Base-by-base conservation (phyloP, 129 eudicot genomes). In the Cynara cardunculus region DNA sequence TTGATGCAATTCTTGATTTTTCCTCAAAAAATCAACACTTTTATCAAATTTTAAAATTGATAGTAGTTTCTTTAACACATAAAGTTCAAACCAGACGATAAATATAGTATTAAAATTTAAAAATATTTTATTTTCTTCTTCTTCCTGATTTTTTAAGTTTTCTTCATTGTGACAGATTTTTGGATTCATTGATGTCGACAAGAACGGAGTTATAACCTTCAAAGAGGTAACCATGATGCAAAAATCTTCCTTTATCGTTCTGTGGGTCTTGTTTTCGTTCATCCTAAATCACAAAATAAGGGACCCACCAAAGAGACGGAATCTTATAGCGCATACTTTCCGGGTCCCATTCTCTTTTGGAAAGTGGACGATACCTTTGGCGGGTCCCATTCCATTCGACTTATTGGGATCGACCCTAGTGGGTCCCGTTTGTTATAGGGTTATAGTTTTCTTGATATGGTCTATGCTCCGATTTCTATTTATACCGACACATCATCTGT, bases 171-270 rank as follows among this genome's bases (percentile, higher is more conserved):
- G 72, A 64, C 97, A 95, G 99, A 91, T 92, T 35, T 95, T 95
- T 88, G 92, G 84, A 72, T 89, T 89, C 86, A 69, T 95, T 82
- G 97, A 95, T 78, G 79, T 73, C 61, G 80, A 85, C 83, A 95
- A 88, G 86, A 84, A 72, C 4, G 97, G 97, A 76, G 66, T 81
- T 74, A 92, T 95, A 74, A 90, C 91, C n/a, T 95, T 95, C 53
- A 90, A 92, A 82, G 90, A 92, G 94, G 99, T 83, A 83, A 83
- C 44, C n/a, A 14, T 30, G 79, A 34, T 39, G 59, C 61, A 39
- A 44, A 44, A 64, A 22, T 89, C 77, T 61, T 34, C 74, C 46
- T 83, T 80, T 71, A 49, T 46, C 19, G 2, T 35, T 67, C 75
- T 71, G 53, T 79, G 61, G 61, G 26, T 53, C 77, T 53, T 71